Percentiles rank a stretch among this genome's conserved stretches.
phyloP scores from a whole-genome alignment of 1,284 basidiomycete genomes.

The Austroboletus novae-zelandiae region DNA sequence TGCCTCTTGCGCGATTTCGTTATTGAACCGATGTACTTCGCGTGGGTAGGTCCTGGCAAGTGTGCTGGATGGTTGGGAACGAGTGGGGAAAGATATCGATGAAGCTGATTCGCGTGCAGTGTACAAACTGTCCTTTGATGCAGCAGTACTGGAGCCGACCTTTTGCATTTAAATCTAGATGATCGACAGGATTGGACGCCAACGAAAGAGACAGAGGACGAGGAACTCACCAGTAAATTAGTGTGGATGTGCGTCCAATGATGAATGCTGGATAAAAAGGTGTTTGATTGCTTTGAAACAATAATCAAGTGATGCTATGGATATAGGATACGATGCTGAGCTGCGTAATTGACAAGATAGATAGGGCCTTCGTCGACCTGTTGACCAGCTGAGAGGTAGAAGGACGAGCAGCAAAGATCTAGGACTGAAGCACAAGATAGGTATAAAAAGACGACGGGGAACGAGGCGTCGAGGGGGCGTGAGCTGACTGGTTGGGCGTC shows the following conservation, averaged over 20 bases:
- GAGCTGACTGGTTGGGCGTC: slow-evolving; percentile 42
- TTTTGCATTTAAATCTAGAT: slow-evolving; percentile 38
- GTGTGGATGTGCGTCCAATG: slow-evolving; percentile 46
- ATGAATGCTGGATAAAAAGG: slow-evolving; percentile 48
- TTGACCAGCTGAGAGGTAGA: slow-evolving; percentile 33
- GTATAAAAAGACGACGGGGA: slow-evolving; percentile 55
- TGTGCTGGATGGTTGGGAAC: slow-evolving; percentile 28
- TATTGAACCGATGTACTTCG: slow-evolving; percentile 23
- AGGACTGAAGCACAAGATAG: slow-evolving; percentile 47
- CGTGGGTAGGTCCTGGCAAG: slow-evolving; percentile 32
- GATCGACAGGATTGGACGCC: slow-evolving; percentile 25
- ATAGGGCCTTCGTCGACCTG: slow-evolving; percentile 39
- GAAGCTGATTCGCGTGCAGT: slow-evolving; percentile 36
- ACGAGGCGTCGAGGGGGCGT: slow-evolving; percentile 33
- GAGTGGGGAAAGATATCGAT: slow-evolving; percentile 29
- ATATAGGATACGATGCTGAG: slow-evolving; percentile 42
- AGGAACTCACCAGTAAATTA: slow-evolving; percentile 60
- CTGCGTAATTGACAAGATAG: slow-evolving; percentile 46
- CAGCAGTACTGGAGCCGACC: slow-evolving; percentile 35
- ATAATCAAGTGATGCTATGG: slow-evolving; percentile 48
- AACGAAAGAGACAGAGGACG: slow-evolving; percentile 12
- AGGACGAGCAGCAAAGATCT: slow-evolving; percentile 39
- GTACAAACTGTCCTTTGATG: slow-evolving; percentile 35
- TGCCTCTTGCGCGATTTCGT: slow-evolving; percentile 28
- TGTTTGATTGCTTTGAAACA: slow-evolving; percentile 41